Evolutionary conservation across 345 rosid species (phyloP), one percentile per base, ranked within the genome.

Genomic region (Arabidopsis arenosa): DNA sequence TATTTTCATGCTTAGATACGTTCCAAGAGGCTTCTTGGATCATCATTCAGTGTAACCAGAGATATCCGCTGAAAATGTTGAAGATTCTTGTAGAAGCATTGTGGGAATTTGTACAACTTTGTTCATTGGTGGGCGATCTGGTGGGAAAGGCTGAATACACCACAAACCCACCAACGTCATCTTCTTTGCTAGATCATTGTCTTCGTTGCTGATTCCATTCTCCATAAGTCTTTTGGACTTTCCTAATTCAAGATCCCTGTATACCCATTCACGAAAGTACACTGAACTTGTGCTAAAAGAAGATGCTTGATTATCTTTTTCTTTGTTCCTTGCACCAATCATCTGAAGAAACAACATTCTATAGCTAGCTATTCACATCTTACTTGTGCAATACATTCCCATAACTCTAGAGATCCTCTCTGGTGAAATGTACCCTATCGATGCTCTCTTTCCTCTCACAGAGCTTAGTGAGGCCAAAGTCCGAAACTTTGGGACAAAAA

Each of bases 381-480:
- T 83, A 78, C 35, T 86, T 82, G 40, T 82, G 52, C 0, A 83
- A 84, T 2, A 56, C 83, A 41, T 49, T 60, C 1, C 86, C 84
- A 26, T 82, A 45, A 45, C 6, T 30, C 68, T n/a, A 0, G 41
- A 64, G 5, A 64, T 30, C 28, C 45, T n/a, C 44, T 81, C 79
- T 0, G 85, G 85, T 23, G 86, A 86, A 37, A 82, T 83, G 70
- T 83, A 86, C 4, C 89, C 85, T 2, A 36, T 2, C 0, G 4
- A 71, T 37, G 41, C 84, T 82, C 15, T 75, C 85, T 21, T 61
- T 54, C 5, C 44, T 75, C 36, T 60, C 60, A n/a, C 82, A 82
- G 14, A 76, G 69, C 49, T 84, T 83, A 3, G 87, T 80, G 0
- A 86, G 89, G 4, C 89, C 85, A 4, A 86, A 86, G 39, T 86